Percentiles rank a stretch among this genome's conserved stretches.
Evolutionary conservation across 2,329 filamentous ascomycete genomes (phyloP).

Genomic region (Pseudogymnoascus sp.): DNA sequence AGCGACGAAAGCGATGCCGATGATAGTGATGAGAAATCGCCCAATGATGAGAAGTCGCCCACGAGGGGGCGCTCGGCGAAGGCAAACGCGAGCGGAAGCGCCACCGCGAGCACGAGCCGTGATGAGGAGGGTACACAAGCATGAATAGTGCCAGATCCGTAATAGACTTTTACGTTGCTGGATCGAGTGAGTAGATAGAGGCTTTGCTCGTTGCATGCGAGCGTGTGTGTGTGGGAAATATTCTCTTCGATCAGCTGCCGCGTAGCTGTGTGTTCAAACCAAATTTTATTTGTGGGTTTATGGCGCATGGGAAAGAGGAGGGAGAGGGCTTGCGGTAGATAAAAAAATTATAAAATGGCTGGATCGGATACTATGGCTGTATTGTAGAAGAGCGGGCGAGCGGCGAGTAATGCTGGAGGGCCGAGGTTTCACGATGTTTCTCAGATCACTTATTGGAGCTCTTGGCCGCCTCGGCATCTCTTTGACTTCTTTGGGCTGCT

Average conservation of each 20-base stretch:
- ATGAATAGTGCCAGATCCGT: background rate
- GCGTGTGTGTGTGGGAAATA: background rate
- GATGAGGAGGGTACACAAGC: background rate
- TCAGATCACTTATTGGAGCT: background rate
- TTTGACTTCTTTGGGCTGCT: background rate
- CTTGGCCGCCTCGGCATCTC: background rate
- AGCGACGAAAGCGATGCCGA: conserved; percentile 28
- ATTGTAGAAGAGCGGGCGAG: background rate
- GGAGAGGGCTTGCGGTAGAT: background rate
- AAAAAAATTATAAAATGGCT: conserved; percentile 7
- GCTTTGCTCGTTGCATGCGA: background rate
- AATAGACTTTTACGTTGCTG: background rate
- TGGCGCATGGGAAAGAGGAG: background rate
- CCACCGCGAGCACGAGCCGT: background rate
- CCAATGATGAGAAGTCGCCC: conserved; percentile 10
- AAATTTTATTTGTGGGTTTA: background rate
- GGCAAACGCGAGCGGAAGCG: background rate
- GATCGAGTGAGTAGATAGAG: background rate
- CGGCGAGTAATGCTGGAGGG: background rate
- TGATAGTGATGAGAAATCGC: conserved; percentile 26
- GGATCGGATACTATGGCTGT: background rate
- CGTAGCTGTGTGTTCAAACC: background rate
- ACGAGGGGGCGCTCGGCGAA: background rate
- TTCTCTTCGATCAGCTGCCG: background rate
- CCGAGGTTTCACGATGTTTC: background rate